Evolutionary conservation across 2,329 filamentous ascomycete species (phyloP).

Genomic region (Hirsutella thompsonii): DNA sequence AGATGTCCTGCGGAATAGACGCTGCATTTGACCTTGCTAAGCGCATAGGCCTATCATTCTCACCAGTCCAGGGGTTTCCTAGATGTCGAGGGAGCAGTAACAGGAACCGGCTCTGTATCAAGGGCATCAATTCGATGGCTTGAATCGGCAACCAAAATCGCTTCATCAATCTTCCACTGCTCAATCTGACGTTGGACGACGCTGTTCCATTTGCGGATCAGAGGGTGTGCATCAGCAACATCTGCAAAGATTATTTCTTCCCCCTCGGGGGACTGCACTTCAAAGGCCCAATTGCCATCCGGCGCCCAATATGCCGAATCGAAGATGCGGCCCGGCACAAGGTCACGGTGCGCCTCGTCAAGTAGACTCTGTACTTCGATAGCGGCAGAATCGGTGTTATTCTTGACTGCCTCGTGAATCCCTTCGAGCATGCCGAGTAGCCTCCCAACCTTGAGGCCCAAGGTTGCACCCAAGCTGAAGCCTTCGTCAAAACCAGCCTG

Average conservation of each 20-base stretch:
- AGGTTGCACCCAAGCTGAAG: constrained; percentile 67
- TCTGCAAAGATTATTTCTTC: constrained; percentile 41
- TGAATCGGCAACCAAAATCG: constrained; percentile 19
- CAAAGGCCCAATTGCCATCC: constrained; percentile 61
- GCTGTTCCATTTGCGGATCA: constrained; percentile 48
- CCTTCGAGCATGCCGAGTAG: constrained; percentile 70
- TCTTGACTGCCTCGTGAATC: constrained; percentile 36
- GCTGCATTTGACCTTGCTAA: neutral
- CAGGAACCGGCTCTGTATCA: constrained; percentile 14
- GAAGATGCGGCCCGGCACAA: constrained; percentile 52
- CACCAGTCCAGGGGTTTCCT: constrained; percentile 26
- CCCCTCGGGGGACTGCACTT: constrained; percentile 27
- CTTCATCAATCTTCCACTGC: constrained; percentile 20
- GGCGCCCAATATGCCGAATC: constrained; percentile 50
- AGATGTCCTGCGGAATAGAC: neutral
- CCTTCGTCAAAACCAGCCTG: constrained; percentile 89
- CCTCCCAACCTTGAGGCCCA: constrained; percentile 63
- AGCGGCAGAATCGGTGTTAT: constrained; percentile 11
- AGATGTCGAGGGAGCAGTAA: constrained; percentile 10
- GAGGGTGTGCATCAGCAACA: constrained; percentile 55
- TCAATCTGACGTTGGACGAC: constrained; percentile 17
- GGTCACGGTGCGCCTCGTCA: constrained; percentile 39
- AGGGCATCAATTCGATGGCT: constrained; percentile 14
- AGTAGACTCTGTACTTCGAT: constrained; percentile 21
- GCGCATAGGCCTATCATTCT: constrained; percentile 6